Evolutionary conservation across 371 early-diverging fungal species (phyloP).

Genomic region (Mortierella sp.): DNA sequence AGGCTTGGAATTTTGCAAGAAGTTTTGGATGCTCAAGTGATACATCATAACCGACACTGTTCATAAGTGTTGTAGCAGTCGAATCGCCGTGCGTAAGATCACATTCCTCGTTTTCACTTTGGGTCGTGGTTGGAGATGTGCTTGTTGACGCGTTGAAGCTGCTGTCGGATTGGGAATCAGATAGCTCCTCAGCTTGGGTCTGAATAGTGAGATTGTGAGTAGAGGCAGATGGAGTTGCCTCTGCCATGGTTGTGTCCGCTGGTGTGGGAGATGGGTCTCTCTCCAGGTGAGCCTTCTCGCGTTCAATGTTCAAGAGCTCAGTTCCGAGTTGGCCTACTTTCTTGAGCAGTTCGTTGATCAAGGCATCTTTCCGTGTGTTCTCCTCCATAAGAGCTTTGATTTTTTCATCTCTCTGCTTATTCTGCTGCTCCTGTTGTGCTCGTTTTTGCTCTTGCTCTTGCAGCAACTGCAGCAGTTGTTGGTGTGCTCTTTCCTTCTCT

Average conservation of each 20-base stretch:
- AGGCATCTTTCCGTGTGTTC: slow-evolving; percentile 28
- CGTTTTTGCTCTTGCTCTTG: background rate
- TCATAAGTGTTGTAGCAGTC: background rate
- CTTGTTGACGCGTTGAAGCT: slow-evolving; percentile 15
- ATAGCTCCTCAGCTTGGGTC: background rate
- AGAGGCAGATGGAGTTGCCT: slow-evolving; percentile 15
- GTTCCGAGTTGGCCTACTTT: slow-evolving; percentile 38
- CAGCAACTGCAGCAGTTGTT: background rate
- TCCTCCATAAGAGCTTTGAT: slow-evolving; percentile 23
- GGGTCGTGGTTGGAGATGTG: background rate
- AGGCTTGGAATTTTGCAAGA: slow-evolving; percentile 42
- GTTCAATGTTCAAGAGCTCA: slow-evolving; percentile 33
- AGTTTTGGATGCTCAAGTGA: slow-evolving; percentile 41
- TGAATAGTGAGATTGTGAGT: background rate
- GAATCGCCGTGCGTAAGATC: background rate
- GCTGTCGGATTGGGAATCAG: slow-evolving; percentile 10
- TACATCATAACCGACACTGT: slow-evolving; percentile 43
- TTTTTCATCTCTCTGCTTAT: background rate
- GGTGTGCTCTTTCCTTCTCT: background rate
- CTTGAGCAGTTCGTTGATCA: slow-evolving; percentile 27
- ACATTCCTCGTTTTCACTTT: background rate
- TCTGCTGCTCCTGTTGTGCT: slow-evolving; percentile 15
- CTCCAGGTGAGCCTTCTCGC: slow-evolving; percentile 32
- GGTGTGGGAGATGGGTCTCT: slow-evolving; percentile 10
- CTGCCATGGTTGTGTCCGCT: background rate